Percentiles rank a stretch among this genome's conserved stretches.
Evolutionary conservation across 495 filamentous ascomycete genomes (phyloP).

Genomic region (Acidomyces sp.): DNA sequence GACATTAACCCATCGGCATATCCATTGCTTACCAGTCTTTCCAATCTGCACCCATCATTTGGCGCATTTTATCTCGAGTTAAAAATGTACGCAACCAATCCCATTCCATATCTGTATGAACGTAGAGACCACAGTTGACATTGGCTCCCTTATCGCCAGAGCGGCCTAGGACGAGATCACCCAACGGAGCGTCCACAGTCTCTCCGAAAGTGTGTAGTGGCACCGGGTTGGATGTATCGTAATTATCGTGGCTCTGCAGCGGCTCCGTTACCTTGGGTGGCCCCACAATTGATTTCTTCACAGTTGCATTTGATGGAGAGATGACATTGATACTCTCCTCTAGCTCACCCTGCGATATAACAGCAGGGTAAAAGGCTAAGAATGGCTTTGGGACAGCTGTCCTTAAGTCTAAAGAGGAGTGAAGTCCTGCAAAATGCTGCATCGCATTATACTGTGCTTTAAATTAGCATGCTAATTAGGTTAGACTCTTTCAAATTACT

Average conservation of each 20-base stretch:
- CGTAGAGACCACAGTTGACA: slow-evolving; percentile 27
- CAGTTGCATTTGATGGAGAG: not conserved
- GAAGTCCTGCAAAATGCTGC: slow-evolving; percentile 16
- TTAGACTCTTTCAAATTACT: slow-evolving; percentile 10
- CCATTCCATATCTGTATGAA: slow-evolving; percentile 21
- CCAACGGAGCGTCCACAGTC: slow-evolving; percentile 20
- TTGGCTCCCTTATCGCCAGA: slow-evolving; percentile 30
- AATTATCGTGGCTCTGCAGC: slow-evolving; percentile 11
- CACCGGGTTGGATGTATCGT: slow-evolving; percentile 12
- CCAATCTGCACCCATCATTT: slow-evolving; percentile 25
- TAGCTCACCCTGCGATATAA: slow-evolving; percentile 14
- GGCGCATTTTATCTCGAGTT: slow-evolving; percentile 20
- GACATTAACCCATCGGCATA: too few species aligned
- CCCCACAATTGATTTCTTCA: slow-evolving; percentile 1
- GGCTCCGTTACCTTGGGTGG: slow-evolving; percentile 10
- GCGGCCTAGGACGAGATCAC: slow-evolving; percentile 25
- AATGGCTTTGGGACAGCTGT: slow-evolving; percentile 24
- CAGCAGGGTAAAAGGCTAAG: slow-evolving; percentile 22
- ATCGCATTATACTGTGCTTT: not conserved
- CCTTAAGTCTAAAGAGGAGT: slow-evolving; percentile 20
- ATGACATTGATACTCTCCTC: slow-evolving; percentile 16
- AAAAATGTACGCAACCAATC: slow-evolving; percentile 27
- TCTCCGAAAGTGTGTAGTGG: slow-evolving; percentile 17
- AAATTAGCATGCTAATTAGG: not conserved
- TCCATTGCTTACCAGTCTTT: too few species aligned